phyloP scores from a whole-genome alignment of 2,329 filamentous ascomycete species.

The Alternaria hordeiaustralica region DNA sequence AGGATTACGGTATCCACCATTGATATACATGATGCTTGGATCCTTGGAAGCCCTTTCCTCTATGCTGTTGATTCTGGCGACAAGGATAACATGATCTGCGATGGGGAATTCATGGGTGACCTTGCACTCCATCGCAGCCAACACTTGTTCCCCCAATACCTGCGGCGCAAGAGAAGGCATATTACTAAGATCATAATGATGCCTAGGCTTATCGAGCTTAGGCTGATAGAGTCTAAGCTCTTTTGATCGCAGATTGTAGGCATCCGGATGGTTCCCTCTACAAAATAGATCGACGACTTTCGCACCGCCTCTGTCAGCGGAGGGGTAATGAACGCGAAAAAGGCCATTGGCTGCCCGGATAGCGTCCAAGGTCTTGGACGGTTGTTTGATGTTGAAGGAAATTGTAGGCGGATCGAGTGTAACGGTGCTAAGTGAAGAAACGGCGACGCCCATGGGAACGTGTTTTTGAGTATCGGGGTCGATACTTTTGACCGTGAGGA shows the following conservation, averaged over 20 bases:
- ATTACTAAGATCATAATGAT: not conserved
- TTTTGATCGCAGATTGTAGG: conserved; percentile 26
- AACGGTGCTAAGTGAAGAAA: conserved; percentile 68
- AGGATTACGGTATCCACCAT: conserved; percentile 30
- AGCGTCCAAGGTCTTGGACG: conserved; percentile 63
- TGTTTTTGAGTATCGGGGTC: conserved; percentile 18
- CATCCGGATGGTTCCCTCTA: conserved; percentile 31
- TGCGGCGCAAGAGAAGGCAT: conserved; percentile 23
- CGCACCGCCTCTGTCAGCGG: conserved; percentile 35
- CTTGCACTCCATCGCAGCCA: conserved; percentile 44
- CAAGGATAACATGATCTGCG: conserved; percentile 56
- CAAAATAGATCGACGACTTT: conserved; percentile 39
- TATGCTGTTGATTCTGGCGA: conserved; percentile 50
- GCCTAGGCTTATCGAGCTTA: conserved; percentile 12
- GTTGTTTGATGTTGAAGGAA: conserved; percentile 66
- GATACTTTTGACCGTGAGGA: conserved; percentile 54
- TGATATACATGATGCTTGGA: conserved; percentile 34
- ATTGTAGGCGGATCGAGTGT: conserved; percentile 64
- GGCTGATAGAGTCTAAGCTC: conserved; percentile 11
- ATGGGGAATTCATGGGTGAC: conserved; percentile 48
- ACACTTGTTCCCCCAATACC: conserved; percentile 19
- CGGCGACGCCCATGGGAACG: conserved; percentile 56
- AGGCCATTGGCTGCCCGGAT: conserved; percentile 51
- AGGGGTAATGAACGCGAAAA: conserved; percentile 62
- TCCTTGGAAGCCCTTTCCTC: not conserved